Evolutionary conservation across 2,329 filamentous ascomycete species (phyloP), one percentile per base, ranked within the genome.

Genomic region (Botryotinia narcissicola): DNA sequence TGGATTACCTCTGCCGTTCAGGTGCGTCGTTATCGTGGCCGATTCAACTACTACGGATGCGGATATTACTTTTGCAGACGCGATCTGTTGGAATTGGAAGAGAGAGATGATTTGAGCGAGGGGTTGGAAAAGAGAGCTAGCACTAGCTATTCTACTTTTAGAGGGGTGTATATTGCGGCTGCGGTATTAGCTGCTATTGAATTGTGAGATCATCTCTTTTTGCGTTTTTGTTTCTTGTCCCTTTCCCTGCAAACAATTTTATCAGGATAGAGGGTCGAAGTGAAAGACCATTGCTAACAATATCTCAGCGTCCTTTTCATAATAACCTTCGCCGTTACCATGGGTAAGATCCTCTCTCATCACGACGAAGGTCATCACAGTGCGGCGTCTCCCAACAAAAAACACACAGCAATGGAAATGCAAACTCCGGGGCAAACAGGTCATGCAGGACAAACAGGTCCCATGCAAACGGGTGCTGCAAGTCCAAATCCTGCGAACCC

Each of bases 51-150:
- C 40, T 73, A 62, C 14, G 54, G 57, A 1, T 73, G 71, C 25
- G 71, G 71, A n/a, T 32, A 12, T 8, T n/a, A n/a, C 12, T 68
- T 68, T 18, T 73, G 63, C 14, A 46, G 42, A 2, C 37, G 71
- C 8, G 71, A 73, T 37, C 16, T 73, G 2, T 60, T 73, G 32
- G 63, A 69, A 20, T 51, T 61, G 42, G 71, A 73, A 20, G 71
- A 40, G 48, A 16, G 62, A 29, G 70, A 72, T 51, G 70, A 67
- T n/a, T 5, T 51, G 1, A 29, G 18, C 4, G 9, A 10, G 9
- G 32, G 37, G 0, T n/a, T 73, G 10, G 40, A 32, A 22, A 73
- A 51, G 29, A 63, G 72, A 8, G 59, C 59, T 5, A 69, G 35
- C 0, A 73, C 71, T n/a, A 46, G 35, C 2, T 73, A 59, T 63